phyloP scores from a whole-genome alignment of 257 asterid species.

The Euphrasia confusa region DNA sequence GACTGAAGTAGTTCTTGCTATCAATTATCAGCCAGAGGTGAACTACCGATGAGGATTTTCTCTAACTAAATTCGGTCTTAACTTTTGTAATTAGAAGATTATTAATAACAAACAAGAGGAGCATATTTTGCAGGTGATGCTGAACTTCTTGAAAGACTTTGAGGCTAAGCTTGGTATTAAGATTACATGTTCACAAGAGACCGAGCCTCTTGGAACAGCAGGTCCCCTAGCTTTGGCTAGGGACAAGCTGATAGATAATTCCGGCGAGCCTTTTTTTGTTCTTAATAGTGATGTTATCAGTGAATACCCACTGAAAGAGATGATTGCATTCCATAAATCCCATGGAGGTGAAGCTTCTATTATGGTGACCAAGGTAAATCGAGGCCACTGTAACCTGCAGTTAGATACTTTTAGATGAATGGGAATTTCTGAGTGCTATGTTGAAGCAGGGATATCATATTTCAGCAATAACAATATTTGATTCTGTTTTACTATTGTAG shows the following conservation, averaged over 20 bases:
- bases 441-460: not conserved
- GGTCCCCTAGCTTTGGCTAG: conserved; percentile 99
- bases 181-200: conserved; percentile 94
- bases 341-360: conserved; percentile 97
- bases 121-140: conserved; percentile 57
- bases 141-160: conserved; percentile 87
- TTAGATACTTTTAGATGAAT: conserved; percentile 3
- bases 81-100: not conserved
- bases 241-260: conserved; percentile 72
- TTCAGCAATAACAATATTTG: not conserved
- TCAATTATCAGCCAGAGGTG: conserved; percentile 97
- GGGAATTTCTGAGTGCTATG: conserved; percentile 1
- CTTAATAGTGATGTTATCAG: conserved; percentile 96
- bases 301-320: conserved; percentile 80
- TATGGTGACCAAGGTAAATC: conserved; percentile 75
- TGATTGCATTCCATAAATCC: conserved; percentile 87
- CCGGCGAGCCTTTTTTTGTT: conserved; percentile 92
- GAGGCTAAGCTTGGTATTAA: conserved; percentile 88
- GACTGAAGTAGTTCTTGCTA: conserved; percentile 91
- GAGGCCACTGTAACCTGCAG: not conserved
- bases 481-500: conserved; percentile 26
- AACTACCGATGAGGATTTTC: conserved; percentile 16
- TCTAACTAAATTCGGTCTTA: conserved; percentile 6
- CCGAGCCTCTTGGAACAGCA: conserved; percentile 98
- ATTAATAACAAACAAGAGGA: conserved; percentile 15